Evolutionary conservation across 1,284 basidiomycete genomes (phyloP), one percentile per base, ranked within the genome.

Genomic region (Anthracocystis panici-leucophaei): DNA sequence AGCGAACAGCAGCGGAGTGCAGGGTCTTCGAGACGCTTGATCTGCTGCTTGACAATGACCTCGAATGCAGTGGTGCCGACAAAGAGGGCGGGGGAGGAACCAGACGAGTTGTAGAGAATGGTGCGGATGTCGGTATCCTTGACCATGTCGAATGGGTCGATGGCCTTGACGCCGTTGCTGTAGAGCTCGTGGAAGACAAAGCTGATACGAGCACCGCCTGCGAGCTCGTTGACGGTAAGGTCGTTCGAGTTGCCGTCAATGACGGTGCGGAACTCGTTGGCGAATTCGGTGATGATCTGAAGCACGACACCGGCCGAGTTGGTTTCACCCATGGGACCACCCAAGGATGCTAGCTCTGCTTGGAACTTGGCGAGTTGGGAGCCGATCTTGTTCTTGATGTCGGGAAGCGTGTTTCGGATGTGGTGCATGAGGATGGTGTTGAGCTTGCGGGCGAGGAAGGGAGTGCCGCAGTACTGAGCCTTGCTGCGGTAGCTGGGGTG

Each of bases 141-240:
- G 65, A 99, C 89, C 85, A 96, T 95, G 57, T 91, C 89, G 23
- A 94, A 94, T 0, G 96, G 91, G 81, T 98, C 93, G 83, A 99
- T 94, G 11, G 91, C 92, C 70, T 91, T 89, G 12, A 99, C 90
- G 1, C 96, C 96, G 57, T 92, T 90, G 14, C 96, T 96, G 83
- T 99, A 99, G 53, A 99, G 91, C 80, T 99, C 97, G 85, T 98
- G 95, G 90, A 99, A 99, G 86, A 99, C 98, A 87, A 97, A 98
- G 87, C 98, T 99, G 86, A 99, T 94, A 58, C 97, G 90, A 14
- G 97, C 97, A 61, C 97, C 97, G 49, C 97, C 97, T 25, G 93
- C 97, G 11, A 99, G 90, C 85, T 99, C 97, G 86, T 99, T 99
- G 6, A 97, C 98, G 3, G 95, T 97, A 76, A 98, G 93, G 77